These are phyloP conservation scores for Saururus chinensis DNA, from an alignment of 164 flowering plant genomes.

Conservation along the genomic window DNA sequence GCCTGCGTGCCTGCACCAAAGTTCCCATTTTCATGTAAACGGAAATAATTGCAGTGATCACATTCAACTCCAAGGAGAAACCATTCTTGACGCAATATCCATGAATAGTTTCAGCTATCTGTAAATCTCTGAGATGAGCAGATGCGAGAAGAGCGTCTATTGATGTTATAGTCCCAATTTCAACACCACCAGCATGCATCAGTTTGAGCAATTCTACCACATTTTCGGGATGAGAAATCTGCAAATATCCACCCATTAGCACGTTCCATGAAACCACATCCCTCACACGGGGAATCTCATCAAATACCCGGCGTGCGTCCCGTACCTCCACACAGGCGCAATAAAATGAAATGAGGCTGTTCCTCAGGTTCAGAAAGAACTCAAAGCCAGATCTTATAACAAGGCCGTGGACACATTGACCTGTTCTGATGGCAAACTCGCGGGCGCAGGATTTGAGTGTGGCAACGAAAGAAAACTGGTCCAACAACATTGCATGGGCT, in stretches of 20 bases:
- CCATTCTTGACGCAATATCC: slow-evolving; percentile 33
- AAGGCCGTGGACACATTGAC: slow-evolving; percentile 24
- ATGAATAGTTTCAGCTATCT: slow-evolving; percentile 25
- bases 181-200: slow-evolving; percentile 18
- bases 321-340: slow-evolving; percentile 19
- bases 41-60: slow-evolving; percentile 26
- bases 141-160: slow-evolving; percentile 21
- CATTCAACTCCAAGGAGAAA: slow-evolving; percentile 16
- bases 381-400: slow-evolving; percentile 6
- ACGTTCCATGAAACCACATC: slow-evolving; percentile 47
- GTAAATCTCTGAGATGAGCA: slow-evolving; percentile 15
- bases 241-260: slow-evolving; percentile 40
- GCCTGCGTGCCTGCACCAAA: slow-evolving; percentile 14
- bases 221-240: slow-evolving; percentile 13
- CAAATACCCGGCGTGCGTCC: slow-evolving; percentile 36
- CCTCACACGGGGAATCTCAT: slow-evolving; percentile 24
- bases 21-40: slow-evolving; percentile 29
- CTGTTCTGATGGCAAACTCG: slow-evolving; percentile 9
- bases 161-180: slow-evolving; percentile 12
- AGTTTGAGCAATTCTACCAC: slow-evolving; percentile 21
- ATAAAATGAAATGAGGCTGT: slow-evolving; percentile 11
- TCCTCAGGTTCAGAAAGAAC: not conserved
- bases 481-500: slow-evolving; percentile 8
- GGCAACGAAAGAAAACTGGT: slow-evolving; percentile 26
- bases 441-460: slow-evolving; percentile 30